Percentiles rank a stretch among this genome's conserved stretches.
These are phyloP conservation scores for Rhodamnia rubescens DNA, from an alignment of 345 rosid genomes.

Conservation along the genomic window DNA sequence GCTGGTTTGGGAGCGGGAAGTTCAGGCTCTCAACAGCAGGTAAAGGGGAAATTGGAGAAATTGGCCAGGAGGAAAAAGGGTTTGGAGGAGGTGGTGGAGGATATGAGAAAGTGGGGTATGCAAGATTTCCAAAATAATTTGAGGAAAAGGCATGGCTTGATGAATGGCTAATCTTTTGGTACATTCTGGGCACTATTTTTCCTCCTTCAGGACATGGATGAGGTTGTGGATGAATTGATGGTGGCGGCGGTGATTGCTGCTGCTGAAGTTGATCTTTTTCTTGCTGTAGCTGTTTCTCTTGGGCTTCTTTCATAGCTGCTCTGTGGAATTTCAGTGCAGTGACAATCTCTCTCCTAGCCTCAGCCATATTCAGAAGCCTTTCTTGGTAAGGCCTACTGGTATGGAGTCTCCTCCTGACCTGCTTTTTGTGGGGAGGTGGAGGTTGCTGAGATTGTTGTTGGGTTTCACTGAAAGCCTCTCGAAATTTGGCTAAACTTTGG, in stretches of 20 bases:
- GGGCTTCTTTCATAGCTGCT: conserved; percentile 85
- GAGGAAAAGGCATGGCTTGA: conserved; percentile 11
- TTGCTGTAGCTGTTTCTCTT: conserved; percentile 30
- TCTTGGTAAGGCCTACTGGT: conserved; percentile 94
- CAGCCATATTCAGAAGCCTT: conserved; percentile 94
- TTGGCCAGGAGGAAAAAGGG: conserved; percentile 36
- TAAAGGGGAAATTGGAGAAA: conserved; percentile 10
- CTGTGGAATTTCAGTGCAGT: conserved; percentile 89
- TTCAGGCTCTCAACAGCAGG: conserved; percentile 2
- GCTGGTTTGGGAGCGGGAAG: conserved; percentile 5
- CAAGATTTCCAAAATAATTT: neutral
- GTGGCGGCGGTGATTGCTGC: neutral
- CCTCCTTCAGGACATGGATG: conserved; percentile 25
- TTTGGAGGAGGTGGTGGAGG: conserved; percentile 4
- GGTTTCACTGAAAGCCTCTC: neutral
- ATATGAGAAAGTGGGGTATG: conserved; percentile 1
- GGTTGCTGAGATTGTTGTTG: conserved; percentile 17
- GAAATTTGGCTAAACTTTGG: conserved; percentile 14
- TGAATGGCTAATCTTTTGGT: conserved; percentile 29
- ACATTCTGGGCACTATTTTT: conserved; percentile 34
- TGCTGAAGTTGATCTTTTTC: conserved; percentile 8
- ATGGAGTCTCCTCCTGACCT: conserved; percentile 89
- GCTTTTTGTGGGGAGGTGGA: conserved; percentile 72
- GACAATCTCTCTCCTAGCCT: conserved; percentile 94
- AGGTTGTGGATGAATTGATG: conserved; percentile 8